phyloP scores from a whole-genome alignment of 1,139 yeast genomes.

The Yamadazyma kanchanaburiensis region DNA sequence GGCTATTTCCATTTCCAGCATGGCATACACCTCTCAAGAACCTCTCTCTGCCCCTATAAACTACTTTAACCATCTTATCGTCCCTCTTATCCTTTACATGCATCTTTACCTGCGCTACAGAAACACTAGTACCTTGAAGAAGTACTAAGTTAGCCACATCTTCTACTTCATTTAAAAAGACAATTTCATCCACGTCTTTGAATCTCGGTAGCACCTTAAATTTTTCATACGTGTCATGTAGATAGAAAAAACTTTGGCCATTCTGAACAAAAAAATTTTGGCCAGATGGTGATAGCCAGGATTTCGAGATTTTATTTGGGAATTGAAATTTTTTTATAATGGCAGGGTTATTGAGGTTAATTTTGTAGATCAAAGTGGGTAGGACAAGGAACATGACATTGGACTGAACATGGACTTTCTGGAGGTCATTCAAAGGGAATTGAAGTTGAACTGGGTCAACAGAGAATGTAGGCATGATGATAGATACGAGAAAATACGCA shows the following conservation, averaged over 20 bases:
- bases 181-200: conserved; percentile 24
- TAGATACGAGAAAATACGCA: too few relatives aligned
- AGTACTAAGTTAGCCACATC: conserved; percentile 28
- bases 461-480: conserved; percentile 26
- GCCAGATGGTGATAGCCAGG: conserved; percentile 43
- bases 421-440: conserved; percentile 30
- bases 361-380: conserved; percentile 20
- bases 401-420: conserved; percentile 24
- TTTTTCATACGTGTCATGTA: conserved; percentile 27
- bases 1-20: too few relatives aligned
- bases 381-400: conserved; percentile 36
- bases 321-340: conserved; percentile 25
- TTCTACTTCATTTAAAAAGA: conserved; percentile 16
- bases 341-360: conserved; percentile 38
- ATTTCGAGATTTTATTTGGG: conserved; percentile 21
- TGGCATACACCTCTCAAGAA: too few relatives aligned
- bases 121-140: conserved; percentile 28
- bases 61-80: conserved; percentile 32
- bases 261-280: conserved; percentile 31
- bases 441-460: conserved; percentile 45
- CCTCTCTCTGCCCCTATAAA: too few relatives aligned
- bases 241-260: conserved; percentile 23
- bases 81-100: conserved; percentile 30
- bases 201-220: conserved; percentile 33
- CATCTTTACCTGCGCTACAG: conserved; percentile 25